Conservation (phyloP, 495 filamentous ascomycete species). For the Apiosordaria backusii region DNA sequence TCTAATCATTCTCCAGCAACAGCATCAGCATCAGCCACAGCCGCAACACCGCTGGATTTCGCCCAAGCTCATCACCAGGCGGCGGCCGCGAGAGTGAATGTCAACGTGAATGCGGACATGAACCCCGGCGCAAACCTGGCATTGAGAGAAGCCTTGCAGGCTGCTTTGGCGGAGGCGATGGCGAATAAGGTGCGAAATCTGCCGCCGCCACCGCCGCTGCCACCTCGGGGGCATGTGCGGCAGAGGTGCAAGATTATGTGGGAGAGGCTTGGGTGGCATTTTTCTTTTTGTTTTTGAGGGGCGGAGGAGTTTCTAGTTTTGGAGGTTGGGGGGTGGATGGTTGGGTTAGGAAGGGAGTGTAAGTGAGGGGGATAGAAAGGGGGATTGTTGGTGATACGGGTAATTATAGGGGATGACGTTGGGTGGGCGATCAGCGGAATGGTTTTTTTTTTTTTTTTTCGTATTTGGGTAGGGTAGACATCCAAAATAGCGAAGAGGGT, state of each 20-base stretch:
- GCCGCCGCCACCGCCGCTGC: constrained; percentile 3
- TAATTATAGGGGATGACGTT: too few relatives aligned
- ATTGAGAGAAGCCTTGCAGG: neutral
- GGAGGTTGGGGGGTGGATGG: neutral
- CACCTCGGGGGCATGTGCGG: neutral
- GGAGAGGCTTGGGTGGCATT: neutral
- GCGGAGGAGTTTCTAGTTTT: too few relatives aligned
- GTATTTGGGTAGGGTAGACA: too few relatives aligned
- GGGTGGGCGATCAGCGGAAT: too few relatives aligned
- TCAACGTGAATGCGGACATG: neutral
- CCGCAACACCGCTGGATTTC: too few relatives aligned
- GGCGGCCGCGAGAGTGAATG: too few relatives aligned
- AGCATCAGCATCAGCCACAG: neutral
- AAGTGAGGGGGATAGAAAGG: neutral
- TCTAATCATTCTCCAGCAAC: too few relatives aligned
- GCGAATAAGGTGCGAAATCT: neutral
- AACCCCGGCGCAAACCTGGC: neutral
- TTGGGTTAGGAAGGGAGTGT: neutral
- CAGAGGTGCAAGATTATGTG: neutral
- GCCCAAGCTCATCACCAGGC: too few relatives aligned
- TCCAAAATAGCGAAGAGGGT: too few relatives aligned
- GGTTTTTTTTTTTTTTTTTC: too few relatives aligned
- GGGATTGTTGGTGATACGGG: too few relatives aligned
- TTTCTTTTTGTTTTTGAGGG: neutral
- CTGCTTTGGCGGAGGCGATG: too few relatives aligned